phyloP scores from a whole-genome alignment of 2,329 filamentous ascomycete species.

The Aspergillus floridensis region DNA sequence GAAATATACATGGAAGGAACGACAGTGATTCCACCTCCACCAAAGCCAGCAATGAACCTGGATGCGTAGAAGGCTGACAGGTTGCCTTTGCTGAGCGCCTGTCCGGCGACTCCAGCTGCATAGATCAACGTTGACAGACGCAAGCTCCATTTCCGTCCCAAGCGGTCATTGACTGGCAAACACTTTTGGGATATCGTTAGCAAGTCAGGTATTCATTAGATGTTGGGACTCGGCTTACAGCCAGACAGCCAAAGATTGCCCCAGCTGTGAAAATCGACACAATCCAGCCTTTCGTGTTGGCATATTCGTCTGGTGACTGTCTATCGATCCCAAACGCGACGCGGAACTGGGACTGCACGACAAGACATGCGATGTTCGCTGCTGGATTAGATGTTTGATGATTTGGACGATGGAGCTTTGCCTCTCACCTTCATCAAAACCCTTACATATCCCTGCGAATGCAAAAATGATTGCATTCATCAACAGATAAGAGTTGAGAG shows the following conservation, averaged over 20 bases:
- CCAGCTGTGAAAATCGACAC: slow-evolving; percentile 22
- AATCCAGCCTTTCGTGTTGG: slow-evolving; percentile 22
- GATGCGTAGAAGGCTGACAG: slow-evolving; percentile 18
- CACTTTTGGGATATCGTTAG: not conserved
- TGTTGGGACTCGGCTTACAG: slow-evolving; percentile 1
- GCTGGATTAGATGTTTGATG: not conserved
- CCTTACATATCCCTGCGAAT: slow-evolving; percentile 21
- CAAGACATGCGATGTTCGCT: slow-evolving; percentile 23
- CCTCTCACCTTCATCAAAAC: slow-evolving; percentile 21
- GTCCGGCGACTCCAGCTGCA: not conserved
- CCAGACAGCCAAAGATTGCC: slow-evolving; percentile 19
- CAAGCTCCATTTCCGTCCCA: slow-evolving; percentile 2
- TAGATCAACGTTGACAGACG: slow-evolving; percentile 1
- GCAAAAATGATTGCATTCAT: slow-evolving; percentile 23
- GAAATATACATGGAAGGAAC: slow-evolving; percentile 18
- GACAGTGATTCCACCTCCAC: slow-evolving; percentile 15
- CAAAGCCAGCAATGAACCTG: slow-evolving; percentile 16
- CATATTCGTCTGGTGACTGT: slow-evolving; percentile 17
- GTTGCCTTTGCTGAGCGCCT: slow-evolving; percentile 13
- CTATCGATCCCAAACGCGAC: slow-evolving; percentile 15
- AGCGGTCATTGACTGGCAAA: slow-evolving; percentile 1
- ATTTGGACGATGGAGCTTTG: too few species aligned
- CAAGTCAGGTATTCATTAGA: not conserved
- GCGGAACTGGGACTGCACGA: slow-evolving; percentile 18
- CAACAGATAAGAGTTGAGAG: slow-evolving; percentile 22